These are phyloP conservation scores for Martensiomyces pterosporus DNA, from an alignment of 192 early-diverging fungal species.

Conservation along the genomic window DNA sequence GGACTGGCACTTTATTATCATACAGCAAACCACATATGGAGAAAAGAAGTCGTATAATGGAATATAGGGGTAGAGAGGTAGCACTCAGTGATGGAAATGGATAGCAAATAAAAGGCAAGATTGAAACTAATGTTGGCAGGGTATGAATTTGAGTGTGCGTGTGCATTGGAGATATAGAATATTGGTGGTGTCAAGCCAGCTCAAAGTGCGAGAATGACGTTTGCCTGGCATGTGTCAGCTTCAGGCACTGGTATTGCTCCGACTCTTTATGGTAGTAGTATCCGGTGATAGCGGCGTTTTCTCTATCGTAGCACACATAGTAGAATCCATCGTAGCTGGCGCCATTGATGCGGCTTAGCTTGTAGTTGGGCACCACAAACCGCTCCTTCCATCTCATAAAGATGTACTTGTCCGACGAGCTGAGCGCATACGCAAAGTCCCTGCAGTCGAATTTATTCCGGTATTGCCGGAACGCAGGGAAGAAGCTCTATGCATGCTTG, in stretches of 20 bases:
- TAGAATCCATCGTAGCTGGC: slow-evolving; percentile 83
- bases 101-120: too few relatives aligned
- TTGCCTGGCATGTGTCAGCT: slow-evolving; percentile 31
- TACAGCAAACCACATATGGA: too few relatives aligned
- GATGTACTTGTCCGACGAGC: slow-evolving; percentile 54
- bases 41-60: too few relatives aligned
- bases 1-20: too few relatives aligned
- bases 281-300: slow-evolving; percentile 57
- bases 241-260: slow-evolving; percentile 49
- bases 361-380: slow-evolving; percentile 78
- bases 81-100: too few relatives aligned
- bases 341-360: slow-evolving; percentile 62
- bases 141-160: too few relatives aligned
- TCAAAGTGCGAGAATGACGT: slow-evolving; percentile 48
- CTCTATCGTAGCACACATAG: slow-evolving; percentile 67
- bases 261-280: slow-evolving; percentile 60
- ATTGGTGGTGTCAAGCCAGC: slow-evolving; percentile 43
- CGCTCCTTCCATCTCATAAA: slow-evolving; percentile 91
- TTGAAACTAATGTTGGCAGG: too few relatives aligned
- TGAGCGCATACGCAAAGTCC: slow-evolving; percentile 47
- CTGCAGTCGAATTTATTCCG: slow-evolving; percentile 33
- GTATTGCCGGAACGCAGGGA: slow-evolving; percentile 40
- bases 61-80: too few relatives aligned
- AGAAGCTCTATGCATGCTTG: slow-evolving; percentile 50
- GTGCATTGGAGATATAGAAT: too few relatives aligned